Percentiles rank a stretch among this genome's conserved stretches.
Evolutionary conservation across 768 basidiomycete genomes (phyloP).

Genomic region (Suillus luteus): DNA sequence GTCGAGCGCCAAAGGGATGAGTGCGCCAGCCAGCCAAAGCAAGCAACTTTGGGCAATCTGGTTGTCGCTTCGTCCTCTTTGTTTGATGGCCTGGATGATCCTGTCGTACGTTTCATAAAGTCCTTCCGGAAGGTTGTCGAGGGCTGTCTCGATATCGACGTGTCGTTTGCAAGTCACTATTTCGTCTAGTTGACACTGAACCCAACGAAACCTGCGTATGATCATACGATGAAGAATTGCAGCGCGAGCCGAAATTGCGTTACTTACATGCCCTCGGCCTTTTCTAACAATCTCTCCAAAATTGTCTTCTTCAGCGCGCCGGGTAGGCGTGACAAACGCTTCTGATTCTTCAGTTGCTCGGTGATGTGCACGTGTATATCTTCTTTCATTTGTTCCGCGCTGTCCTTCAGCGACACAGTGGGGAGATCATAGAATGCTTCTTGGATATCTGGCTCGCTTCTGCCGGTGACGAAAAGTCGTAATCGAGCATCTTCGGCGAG

Average conservation of each 20-base stretch:
- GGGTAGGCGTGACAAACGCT: not conserved
- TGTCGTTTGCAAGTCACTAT: slow-evolving; percentile 1
- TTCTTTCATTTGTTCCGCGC: not conserved
- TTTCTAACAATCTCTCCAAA: slow-evolving; percentile 1
- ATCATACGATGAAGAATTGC: not conserved
- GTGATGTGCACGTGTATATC: slow-evolving; percentile 7
- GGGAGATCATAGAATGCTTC: slow-evolving; percentile 1
- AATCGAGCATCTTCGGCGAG: slow-evolving; percentile 2
- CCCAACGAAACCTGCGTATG: slow-evolving; percentile 12
- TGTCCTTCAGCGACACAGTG: slow-evolving; percentile 7
- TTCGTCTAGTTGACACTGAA: slow-evolving; percentile 10
- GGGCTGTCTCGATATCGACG: slow-evolving; percentile 8
- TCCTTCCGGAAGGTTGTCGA: slow-evolving; percentile 18
- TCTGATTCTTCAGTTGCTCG: slow-evolving; percentile 1
- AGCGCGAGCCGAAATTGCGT: not conserved
- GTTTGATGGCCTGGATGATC: slow-evolving; percentile 20
- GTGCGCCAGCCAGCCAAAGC: not conserved
- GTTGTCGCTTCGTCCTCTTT: not conserved
- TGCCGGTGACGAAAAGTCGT: slow-evolving; percentile 14
- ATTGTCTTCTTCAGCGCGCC: not conserved
- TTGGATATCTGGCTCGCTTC: not conserved
- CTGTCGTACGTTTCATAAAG: slow-evolving; percentile 26
- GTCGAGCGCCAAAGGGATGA: slow-evolving; percentile 1
- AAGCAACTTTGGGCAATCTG: not conserved
- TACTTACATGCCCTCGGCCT: slow-evolving; percentile 13